phyloP scores from a whole-genome alignment of 228 moss, liverwort and hornwort genomes.

The Sphagnum magellanicum region DNA sequence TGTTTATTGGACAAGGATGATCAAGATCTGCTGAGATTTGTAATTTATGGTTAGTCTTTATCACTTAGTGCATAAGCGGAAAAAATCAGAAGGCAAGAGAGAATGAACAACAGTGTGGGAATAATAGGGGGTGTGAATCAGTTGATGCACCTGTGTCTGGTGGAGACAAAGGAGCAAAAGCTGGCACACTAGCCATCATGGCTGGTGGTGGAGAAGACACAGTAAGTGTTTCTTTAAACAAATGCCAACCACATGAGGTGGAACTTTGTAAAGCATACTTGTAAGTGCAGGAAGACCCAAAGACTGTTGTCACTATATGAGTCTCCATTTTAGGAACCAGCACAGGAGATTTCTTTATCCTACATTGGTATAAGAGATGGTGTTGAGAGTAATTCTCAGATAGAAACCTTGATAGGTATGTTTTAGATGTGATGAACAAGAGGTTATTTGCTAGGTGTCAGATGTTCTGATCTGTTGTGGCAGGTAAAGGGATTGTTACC shows the following conservation, averaged over 20 bases:
- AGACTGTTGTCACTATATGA: too few relatives aligned
- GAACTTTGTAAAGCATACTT: too few relatives aligned
- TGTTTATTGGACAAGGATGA: too few relatives aligned
- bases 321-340: too few relatives aligned
- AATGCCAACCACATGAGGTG: not conserved
- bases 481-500: slow-evolving; percentile 56
- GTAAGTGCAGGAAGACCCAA: too few relatives aligned
- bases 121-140: slow-evolving; percentile 74
- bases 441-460: not conserved
- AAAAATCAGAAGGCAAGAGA: too few relatives aligned
- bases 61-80: too few relatives aligned
- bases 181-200: slow-evolving; percentile 90
- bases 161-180: slow-evolving; percentile 94
- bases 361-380: too few relatives aligned
- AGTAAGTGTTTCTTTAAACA: slow-evolving; percentile 26
- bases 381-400: too few relatives aligned
- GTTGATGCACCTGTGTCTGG: slow-evolving; percentile 97
- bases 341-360: too few relatives aligned
- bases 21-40: too few relatives aligned
- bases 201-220: slow-evolving; percentile 65
- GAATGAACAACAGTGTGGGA: slow-evolving; percentile 1
- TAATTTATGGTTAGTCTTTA: not conserved
- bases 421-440: not conserved
- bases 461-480: not conserved
- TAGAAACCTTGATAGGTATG: not conserved